phyloP scores from a whole-genome alignment of 2,329 filamentous ascomycete species.

The Colletotrichum somersetense region DNA sequence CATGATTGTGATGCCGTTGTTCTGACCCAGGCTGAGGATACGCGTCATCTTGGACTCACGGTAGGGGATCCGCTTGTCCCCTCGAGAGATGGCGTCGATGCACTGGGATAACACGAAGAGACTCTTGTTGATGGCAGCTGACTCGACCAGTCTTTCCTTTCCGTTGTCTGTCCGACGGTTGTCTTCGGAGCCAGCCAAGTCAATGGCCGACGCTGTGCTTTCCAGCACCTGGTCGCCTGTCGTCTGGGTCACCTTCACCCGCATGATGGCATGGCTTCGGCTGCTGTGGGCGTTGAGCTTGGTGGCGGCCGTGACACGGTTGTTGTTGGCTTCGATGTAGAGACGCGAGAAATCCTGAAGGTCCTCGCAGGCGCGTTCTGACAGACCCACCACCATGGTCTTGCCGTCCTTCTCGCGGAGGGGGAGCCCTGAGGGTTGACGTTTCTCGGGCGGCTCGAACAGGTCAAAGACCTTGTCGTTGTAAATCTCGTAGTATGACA shows the following conservation, averaged over 20 bases:
- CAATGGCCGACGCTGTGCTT: slow-evolving; percentile 92
- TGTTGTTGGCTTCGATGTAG: slow-evolving; percentile 93
- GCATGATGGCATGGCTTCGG: slow-evolving; percentile 89
- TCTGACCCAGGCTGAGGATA: slow-evolving; percentile 91
- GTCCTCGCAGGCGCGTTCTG: slow-evolving; percentile 83
- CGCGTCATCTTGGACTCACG: slow-evolving; percentile 97
- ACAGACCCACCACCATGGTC: slow-evolving; percentile 87
- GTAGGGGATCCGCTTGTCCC: slow-evolving; percentile 86
- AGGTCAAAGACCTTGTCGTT: slow-evolving; percentile 96
- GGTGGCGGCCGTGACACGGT: slow-evolving; percentile 88
- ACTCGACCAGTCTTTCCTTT: slow-evolving; percentile 93
- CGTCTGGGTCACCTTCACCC: slow-evolving; percentile 86
- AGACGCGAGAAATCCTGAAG: slow-evolving; percentile 91
- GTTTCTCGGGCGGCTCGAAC: slow-evolving; percentile 88
- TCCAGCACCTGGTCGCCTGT: slow-evolving; percentile 76
- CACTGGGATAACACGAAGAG: slow-evolving; percentile 95
- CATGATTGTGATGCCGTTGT: slow-evolving; percentile 96
- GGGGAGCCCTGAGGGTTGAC: slow-evolving; percentile 82
- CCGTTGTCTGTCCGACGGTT: slow-evolving; percentile 95
- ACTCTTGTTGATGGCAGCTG: slow-evolving; percentile 97
- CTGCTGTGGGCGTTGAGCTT: slow-evolving; percentile 95
- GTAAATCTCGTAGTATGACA: slow-evolving; percentile 97
- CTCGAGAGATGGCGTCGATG: slow-evolving; percentile 89
- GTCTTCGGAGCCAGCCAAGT: slow-evolving; percentile 95
- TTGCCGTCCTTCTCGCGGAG: slow-evolving; percentile 88